These are phyloP conservation scores for Daldinia loculata DNA, from an alignment of 495 filamentous ascomycete genomes.

Conservation along the genomic window DNA sequence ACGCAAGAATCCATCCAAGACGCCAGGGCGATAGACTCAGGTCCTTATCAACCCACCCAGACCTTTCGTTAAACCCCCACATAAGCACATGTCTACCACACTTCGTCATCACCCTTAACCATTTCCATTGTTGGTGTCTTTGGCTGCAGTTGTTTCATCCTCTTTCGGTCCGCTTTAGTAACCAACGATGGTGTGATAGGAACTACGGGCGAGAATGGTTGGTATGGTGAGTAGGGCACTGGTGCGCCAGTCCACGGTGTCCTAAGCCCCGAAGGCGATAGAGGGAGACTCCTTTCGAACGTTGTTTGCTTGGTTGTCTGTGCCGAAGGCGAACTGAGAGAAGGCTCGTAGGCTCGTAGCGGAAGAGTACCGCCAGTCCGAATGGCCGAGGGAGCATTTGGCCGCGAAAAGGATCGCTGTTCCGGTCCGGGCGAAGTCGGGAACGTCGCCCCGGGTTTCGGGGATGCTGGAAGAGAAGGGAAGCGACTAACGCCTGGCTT, in stretches of 20 bases:
- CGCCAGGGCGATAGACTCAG: slow-evolving; percentile 16
- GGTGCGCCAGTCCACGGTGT: slow-evolving; percentile 79
- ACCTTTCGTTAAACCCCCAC: slow-evolving; percentile 8
- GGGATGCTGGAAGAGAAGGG: slow-evolving; percentile 56
- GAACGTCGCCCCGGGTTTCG: slow-evolving; percentile 51
- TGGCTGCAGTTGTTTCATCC: slow-evolving; percentile 67
- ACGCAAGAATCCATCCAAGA: slow-evolving; percentile 12
- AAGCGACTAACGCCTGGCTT: slow-evolving; percentile 58
- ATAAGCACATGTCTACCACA: slow-evolving; percentile 55
- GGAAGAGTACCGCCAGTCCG: slow-evolving; percentile 63
- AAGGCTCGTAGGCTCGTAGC: slow-evolving; percentile 68
- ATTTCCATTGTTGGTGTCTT: slow-evolving; percentile 63
- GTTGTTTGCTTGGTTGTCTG: slow-evolving; percentile 79
- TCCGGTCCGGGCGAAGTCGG: slow-evolving; percentile 54
- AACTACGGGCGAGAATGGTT: slow-evolving; percentile 87
- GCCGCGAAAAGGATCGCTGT: slow-evolving; percentile 50
- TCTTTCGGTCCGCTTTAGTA: slow-evolving; percentile 77
- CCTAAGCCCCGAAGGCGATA: slow-evolving; percentile 58
- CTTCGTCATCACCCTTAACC: slow-evolving; percentile 60
- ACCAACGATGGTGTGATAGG: slow-evolving; percentile 86
- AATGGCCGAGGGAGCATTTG: slow-evolving; percentile 52
- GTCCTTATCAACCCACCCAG: background rate
- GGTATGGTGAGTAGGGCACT: slow-evolving; percentile 87
- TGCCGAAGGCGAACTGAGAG: slow-evolving; percentile 57
- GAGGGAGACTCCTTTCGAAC: slow-evolving; percentile 69